phyloP scores from a whole-genome alignment of 768 basidiomycete genomes.

The Leccinum subgranulosum region DNA sequence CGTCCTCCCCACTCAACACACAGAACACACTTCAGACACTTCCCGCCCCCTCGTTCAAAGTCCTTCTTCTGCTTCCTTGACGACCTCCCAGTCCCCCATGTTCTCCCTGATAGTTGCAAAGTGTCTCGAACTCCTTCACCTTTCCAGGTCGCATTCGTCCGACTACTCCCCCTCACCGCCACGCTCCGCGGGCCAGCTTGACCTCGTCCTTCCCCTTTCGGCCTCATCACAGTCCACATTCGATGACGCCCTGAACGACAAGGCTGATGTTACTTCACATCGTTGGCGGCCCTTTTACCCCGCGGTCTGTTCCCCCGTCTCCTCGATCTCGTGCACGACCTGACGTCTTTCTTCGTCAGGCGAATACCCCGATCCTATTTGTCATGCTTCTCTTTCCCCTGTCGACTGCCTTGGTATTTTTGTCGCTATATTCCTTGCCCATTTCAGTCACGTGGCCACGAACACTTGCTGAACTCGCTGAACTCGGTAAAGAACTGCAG shows the following conservation, averaged over 20 bases:
- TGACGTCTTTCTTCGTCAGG: conserved; percentile 27
- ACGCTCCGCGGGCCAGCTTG: conserved; percentile 36
- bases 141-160: conserved; percentile 37
- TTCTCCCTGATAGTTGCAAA: conserved; percentile 48
- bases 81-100: conserved; percentile 41
- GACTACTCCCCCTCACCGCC: conserved; percentile 47
- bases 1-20: conserved; percentile 33
- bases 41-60: background rate
- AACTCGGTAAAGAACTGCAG: conserved; percentile 71
- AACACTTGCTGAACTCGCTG: conserved; percentile 70
- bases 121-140: conserved; percentile 52
- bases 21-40: conserved; percentile 7
- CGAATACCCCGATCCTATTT: conserved; percentile 65
- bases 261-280: conserved; percentile 27
- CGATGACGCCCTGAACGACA: conserved; percentile 40
- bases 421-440: conserved; percentile 53
- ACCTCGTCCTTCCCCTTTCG: conserved; percentile 53
- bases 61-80: conserved; percentile 5
- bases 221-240: conserved; percentile 49
- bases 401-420: conserved; percentile 53
- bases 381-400: conserved; percentile 66
- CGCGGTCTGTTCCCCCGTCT: conserved; percentile 30
- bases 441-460: conserved; percentile 75
- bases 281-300: conserved; percentile 32
- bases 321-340: conserved; percentile 1